Conservation (phyloP, 148 eudicot genomes). For the Rhododendron kiyosumense region DNA sequence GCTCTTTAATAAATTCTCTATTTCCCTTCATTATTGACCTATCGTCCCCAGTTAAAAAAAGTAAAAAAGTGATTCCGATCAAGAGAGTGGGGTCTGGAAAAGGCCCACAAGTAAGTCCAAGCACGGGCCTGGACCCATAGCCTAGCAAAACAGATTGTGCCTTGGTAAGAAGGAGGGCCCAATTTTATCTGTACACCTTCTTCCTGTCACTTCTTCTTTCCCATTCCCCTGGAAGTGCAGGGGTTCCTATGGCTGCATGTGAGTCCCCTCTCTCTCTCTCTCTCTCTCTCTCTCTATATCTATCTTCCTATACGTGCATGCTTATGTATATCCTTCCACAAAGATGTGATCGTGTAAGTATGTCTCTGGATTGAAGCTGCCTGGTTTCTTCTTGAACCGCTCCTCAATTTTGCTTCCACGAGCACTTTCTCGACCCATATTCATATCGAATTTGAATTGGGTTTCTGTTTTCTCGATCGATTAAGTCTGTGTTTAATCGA, state of each 20-base stretch:
- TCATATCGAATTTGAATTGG: neutral
- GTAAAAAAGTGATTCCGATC: neutral
- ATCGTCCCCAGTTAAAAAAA: too few relatives aligned
- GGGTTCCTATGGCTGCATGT: constrained; percentile 41
- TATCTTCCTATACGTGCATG: neutral
- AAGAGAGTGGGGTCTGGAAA: too few relatives aligned
- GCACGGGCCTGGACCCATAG: neutral
- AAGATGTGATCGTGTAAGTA: neutral
- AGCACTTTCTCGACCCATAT: neutral
- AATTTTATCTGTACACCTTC: neutral
- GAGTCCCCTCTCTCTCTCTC: constrained; percentile 12
- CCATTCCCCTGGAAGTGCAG: neutral
- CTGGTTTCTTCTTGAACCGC: neutral
- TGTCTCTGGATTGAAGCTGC: neutral
- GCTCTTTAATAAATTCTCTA: too few relatives aligned
- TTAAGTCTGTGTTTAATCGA: neutral
- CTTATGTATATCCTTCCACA: neutral
- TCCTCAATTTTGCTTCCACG: neutral
- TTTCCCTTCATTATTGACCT: too few relatives aligned
- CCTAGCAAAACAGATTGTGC: neutral
- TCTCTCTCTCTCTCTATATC: constrained; percentile 11
- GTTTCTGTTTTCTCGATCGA: neutral
- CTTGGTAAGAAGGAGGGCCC: neutral
- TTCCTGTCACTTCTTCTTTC: neutral
- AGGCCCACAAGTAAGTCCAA: neutral